Percentiles rank a stretch among this genome's conserved stretches.
Conservation (phyloP, 805 yeast genomes). For the Kluyveromyces wickerhamii region DNA sequence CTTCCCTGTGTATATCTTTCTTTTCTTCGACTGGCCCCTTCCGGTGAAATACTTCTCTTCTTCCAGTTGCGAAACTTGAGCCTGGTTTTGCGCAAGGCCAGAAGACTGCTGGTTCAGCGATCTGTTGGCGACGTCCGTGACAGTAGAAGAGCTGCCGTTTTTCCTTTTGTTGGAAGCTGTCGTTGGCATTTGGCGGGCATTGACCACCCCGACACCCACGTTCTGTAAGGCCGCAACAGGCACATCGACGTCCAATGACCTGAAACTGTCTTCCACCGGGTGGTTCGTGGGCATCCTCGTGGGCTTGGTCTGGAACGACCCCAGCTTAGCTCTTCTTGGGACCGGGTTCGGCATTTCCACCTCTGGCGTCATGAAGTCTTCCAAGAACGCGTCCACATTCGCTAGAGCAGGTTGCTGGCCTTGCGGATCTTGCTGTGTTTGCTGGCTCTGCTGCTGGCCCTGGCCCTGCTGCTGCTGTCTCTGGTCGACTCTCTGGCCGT, state of each 20-base stretch:
- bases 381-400: conserved; percentile 5
- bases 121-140: not conserved
- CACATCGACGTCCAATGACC: conserved; percentile 2
- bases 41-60: conserved; percentile 12
- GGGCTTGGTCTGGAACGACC: conserved; percentile 5
- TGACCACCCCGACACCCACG: not conserved
- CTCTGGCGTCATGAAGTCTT: conserved; percentile 1
- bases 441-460: conserved; percentile 10
- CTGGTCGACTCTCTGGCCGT: not conserved
- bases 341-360: conserved; percentile 1
- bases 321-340: conserved; percentile 3
- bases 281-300: not conserved
- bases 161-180: not conserved
- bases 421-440: conserved; percentile 6
- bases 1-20: conserved; percentile 26
- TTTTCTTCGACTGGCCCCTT: conserved; percentile 14
- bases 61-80: conserved; percentile 1
- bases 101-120: not conserved
- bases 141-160: not conserved
- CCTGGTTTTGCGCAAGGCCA: not conserved
- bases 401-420: conserved; percentile 3
- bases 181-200: conserved; percentile 5
- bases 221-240: not conserved
- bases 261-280: not conserved
- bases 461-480: conserved; percentile 5